Percentiles rank a stretch among this genome's conserved stretches.
These are phyloP conservation scores for Calonectria henricotiae DNA, from an alignment of 2,329 filamentous ascomycete genomes.

Conservation along the genomic window DNA sequence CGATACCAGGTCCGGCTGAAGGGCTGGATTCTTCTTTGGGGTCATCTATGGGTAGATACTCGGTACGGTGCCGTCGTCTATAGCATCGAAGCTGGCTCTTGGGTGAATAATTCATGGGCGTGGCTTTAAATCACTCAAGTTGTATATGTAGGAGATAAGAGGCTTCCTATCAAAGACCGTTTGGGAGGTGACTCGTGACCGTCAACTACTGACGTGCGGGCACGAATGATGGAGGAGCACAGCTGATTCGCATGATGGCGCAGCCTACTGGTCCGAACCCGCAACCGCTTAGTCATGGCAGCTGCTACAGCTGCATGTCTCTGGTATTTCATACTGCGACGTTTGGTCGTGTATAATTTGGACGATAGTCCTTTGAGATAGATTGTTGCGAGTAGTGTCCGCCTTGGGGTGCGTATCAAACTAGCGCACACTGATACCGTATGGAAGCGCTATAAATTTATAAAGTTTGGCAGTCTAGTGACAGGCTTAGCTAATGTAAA, in stretches of 20 bases:
- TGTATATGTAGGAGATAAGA: background rate
- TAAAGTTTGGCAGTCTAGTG: background rate
- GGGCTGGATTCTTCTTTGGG: background rate
- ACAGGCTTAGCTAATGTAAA: background rate
- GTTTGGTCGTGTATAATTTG: background rate
- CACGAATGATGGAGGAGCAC: background rate
- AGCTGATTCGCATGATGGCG: background rate
- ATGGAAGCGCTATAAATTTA: background rate
- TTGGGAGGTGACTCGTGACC: constrained; percentile 18
- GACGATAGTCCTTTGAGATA: too few relatives aligned
- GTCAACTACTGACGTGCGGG: background rate
- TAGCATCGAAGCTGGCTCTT: background rate
- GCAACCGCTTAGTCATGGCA: background rate
- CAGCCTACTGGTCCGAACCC: background rate
- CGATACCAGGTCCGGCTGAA: background rate
- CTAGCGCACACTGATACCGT: background rate
- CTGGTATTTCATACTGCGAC: background rate
- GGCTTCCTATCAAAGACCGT: background rate
- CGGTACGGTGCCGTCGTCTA: background rate
- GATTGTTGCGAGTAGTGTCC: background rate
- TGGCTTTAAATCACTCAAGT: constrained; percentile 10
- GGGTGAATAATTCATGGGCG: background rate
- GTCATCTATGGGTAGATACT: too few relatives aligned
- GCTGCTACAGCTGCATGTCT: background rate
- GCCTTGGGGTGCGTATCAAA: background rate